phyloP scores from a whole-genome alignment of 345 rosid species.

The Citrus sinensis region DNA sequence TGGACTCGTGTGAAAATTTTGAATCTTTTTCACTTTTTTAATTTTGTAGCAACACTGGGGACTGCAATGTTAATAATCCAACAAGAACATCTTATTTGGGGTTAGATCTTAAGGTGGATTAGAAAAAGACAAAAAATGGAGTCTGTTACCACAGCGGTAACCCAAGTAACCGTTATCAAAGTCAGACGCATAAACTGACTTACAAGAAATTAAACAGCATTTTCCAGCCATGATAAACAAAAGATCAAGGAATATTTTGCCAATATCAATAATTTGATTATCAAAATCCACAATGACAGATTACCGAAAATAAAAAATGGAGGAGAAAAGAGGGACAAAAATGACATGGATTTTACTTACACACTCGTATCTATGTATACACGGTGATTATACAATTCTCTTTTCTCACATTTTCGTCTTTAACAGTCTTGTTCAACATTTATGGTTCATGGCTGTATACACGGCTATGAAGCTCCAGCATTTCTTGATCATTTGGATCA shows the following conservation, averaged over 20 bases:
- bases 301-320: not conserved
- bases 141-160: too few species aligned
- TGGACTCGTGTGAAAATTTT: too few species aligned
- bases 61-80: too few species aligned
- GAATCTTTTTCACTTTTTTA: too few species aligned
- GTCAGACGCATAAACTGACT: not conserved
- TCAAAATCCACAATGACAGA: slow-evolving; percentile 1
- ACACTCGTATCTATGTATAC: slow-evolving; percentile 14
- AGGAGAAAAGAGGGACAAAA: not conserved
- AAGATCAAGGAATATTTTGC: slow-evolving; percentile 1
- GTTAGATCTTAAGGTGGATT: too few species aligned
- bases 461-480: slow-evolving; percentile 87
- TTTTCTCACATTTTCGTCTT: not conserved
- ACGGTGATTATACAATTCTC: slow-evolving; percentile 9
- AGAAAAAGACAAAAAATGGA: too few species aligned
- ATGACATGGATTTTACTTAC: slow-evolving; percentile 16
- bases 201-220: too few species aligned
- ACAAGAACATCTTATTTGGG: too few species aligned
- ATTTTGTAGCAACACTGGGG: too few species aligned
- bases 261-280: slow-evolving; percentile 12
- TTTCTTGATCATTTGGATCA: slow-evolving; percentile 91
- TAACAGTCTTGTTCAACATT: not conserved
- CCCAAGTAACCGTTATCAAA: not conserved
- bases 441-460: slow-evolving; percentile 93
- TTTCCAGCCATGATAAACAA: not conserved